Evolutionary conservation across 1,139 yeast species (phyloP).

Genomic region (Pneumocystis oryctolagi): DNA sequence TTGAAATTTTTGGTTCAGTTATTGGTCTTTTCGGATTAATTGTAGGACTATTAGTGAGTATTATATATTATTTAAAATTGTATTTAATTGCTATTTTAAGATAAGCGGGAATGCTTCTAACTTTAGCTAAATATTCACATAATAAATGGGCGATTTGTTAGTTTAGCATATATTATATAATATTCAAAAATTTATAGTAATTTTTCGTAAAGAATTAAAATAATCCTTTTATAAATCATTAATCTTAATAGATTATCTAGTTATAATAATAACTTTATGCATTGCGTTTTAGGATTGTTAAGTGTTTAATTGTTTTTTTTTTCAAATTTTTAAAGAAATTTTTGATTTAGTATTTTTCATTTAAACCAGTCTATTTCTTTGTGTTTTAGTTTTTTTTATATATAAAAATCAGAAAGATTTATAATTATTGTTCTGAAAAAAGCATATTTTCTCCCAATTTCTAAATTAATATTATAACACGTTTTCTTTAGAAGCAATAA

Average conservation of each 20-base stretch:
- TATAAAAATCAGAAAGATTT: constrained; percentile 2
- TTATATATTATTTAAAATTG: background rate
- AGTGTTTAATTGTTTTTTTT: background rate
- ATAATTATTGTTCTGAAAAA: constrained; percentile 11
- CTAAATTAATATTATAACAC: background rate
- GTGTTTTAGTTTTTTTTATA: background rate
- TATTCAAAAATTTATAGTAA: no score
- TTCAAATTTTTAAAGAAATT: background rate
- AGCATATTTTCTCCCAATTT: background rate
- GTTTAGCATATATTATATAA: background rate
- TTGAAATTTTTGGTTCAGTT: constrained; percentile 93
- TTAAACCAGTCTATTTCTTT: background rate
- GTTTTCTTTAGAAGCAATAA: background rate
- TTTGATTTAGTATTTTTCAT: no score
- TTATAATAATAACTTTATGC: no score
- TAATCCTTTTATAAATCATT: no score
- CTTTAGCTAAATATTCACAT: background rate
- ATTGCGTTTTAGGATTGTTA: no score
- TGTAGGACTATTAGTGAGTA: constrained; percentile 11
- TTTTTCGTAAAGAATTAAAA: background rate
- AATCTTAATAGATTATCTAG: background rate
- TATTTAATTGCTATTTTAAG: background rate
- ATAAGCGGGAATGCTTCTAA: background rate
- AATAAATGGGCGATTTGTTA: background rate
- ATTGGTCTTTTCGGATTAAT: constrained; percentile 57